Base-by-base conservation (phyloP, 352 stramenopile species). In the Pseudoperonospora humuli region DNA sequence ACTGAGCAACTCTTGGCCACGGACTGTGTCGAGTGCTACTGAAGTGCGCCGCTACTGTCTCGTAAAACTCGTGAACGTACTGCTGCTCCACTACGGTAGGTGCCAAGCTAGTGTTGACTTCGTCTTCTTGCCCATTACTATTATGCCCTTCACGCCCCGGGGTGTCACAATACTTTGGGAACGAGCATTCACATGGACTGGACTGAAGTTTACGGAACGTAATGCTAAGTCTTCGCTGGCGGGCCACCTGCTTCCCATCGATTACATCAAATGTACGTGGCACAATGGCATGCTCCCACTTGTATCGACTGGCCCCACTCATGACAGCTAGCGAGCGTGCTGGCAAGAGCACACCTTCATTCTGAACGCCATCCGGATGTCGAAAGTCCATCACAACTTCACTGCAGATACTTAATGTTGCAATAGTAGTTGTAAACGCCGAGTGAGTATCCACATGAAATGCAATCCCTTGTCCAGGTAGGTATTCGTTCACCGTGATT, bases 401-500 rank as follows among this genome's bases (percentile, higher is more conserved):
- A 33, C 73, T 75, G 19, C 49, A 79, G 4, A 93, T 59, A 28
- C 76, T 92, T 34, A 95, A 56, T 24, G 79, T 87, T 23, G 70
- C 74, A 48, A 95, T 92, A 9, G 74, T 81, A 6, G 68, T 74
- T 7, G 69, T 86, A 47, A 95, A 96, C 5, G 83, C 84, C 20
- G 75, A 90, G 52, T 95, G 84, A 5, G 84, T 94, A 54, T 96
- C 86, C 19, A 92, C 66, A 45, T 96, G 86, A 19, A 75, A 75
- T 6, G 84, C 70, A 45, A 96, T 95, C 25, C 84, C 86, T 50
- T 95, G 81, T 13, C 85, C 85, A 0, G 83, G 84, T 27, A 84
- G 38, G 65, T 96, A 96, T 45, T 95, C 86, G 54, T 96, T 96
- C 36, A 87, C 70, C 1, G 80, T 92, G 54, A 92, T 84, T 55